Percentiles rank a stretch among this genome's conserved stretches.
Evolutionary conservation across 2,329 filamentous ascomycete genomes (phyloP).

Genomic region (Scedosporium aurantiacum): DNA sequence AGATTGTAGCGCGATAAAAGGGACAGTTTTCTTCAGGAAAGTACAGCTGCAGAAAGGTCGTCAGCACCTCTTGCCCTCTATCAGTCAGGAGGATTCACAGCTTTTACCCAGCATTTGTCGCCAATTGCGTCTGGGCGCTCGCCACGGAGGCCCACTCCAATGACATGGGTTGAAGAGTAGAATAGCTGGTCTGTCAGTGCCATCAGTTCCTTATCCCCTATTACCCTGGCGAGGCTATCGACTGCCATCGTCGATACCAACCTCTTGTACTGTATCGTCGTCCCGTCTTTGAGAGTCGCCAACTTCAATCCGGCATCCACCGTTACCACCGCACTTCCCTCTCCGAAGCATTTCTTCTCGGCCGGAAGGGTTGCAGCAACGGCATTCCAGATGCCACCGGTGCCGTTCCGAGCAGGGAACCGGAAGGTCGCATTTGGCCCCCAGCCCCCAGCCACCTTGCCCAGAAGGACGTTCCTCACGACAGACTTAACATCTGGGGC

Average conservation of each 20-base stretch:
- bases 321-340: slow-evolving; percentile 72
- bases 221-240: slow-evolving; percentile 74
- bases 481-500: slow-evolving; percentile 91
- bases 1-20: slow-evolving; percentile 99
- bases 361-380: slow-evolving; percentile 87
- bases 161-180: slow-evolving; percentile 95
- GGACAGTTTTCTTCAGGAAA: slow-evolving; percentile 98
- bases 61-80: slow-evolving; percentile 10
- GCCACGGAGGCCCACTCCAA: slow-evolving; percentile 90
- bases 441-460: slow-evolving; percentile 96
- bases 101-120: slow-evolving; percentile 94
- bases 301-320: slow-evolving; percentile 78
- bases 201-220: slow-evolving; percentile 78
- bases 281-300: slow-evolving; percentile 74
- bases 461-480: slow-evolving; percentile 86
- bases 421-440: slow-evolving; percentile 97
- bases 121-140: slow-evolving; percentile 88
- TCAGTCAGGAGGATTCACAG: background rate
- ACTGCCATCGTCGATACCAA: slow-evolving; percentile 95
- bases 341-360: slow-evolving; percentile 84
- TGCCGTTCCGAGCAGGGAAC: slow-evolving; percentile 91
- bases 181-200: slow-evolving; percentile 79
- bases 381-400: slow-evolving; percentile 97
- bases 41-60: slow-evolving; percentile 54
- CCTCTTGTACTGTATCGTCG: slow-evolving; percentile 81